Evolutionary conservation across 345 rosid genomes (phyloP), one percentile per base, ranked within the genome.

Genomic region (thale cress (Arabidopsis thaliana)): DNA sequence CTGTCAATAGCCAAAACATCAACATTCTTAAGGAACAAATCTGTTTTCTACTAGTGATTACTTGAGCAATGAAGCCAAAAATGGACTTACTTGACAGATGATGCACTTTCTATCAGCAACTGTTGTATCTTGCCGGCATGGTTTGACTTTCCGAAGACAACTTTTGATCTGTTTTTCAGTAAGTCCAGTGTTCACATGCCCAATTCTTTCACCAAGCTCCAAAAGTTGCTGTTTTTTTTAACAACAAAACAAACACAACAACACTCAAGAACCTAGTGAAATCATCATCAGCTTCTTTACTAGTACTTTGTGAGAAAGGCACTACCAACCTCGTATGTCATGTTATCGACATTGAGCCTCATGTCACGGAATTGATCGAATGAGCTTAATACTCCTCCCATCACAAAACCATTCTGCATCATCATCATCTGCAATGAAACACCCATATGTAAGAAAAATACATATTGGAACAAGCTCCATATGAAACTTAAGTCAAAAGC

Each of bases 131-230:
- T 52, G 22, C 7, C 60, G 49, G 8, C 81, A 80, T 61, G 83
- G 82, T 80, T 87, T 90, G 14, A 78, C 79, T 85, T 85, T 90
- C 53, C 80, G 73, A 53, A 95, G 81, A 83, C 94, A 90, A 67
- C 28, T 59, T 46, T 84, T 80, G 24, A 90, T 90, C 82, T 95
- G 93, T 34, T 90, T 85, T 34, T 89, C 96, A 64, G 80, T 81
- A 65, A 95, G 81, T 41, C 99, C 99, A 32, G 98, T 92, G 59
- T 69, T 84, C 28, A 92, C 99, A 48, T 87, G 72, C 48, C 99
- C 99, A 55, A 95, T 95, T 81, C 82, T 86, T 59, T 95, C 99
- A 20, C 93, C 95, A 61, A 95, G 93, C 82, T 95, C 99, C 12
- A 92, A 82, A 68, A 92, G 82, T 83, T 92, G 88, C 97, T 92